Conservation (phyloP, 1,284 basidiomycete species). For the Vanrija sp. region DNA sequence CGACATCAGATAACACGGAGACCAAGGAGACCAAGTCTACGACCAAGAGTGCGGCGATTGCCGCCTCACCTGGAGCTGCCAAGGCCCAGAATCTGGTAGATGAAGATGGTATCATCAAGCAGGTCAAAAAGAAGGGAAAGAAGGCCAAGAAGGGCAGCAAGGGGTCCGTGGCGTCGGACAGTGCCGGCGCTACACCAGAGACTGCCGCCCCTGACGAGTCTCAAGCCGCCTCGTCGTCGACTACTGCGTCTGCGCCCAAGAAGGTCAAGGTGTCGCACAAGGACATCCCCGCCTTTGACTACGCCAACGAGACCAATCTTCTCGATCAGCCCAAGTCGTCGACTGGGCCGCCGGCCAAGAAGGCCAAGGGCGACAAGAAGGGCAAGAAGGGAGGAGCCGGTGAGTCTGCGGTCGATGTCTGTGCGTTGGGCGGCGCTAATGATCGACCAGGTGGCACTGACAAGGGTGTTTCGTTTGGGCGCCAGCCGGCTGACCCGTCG, state of each 20-base stretch:
- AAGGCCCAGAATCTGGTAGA: conserved; percentile 63
- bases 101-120: conserved; percentile 60
- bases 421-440: no score
- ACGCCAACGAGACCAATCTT: conserved; percentile 66
- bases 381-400: conserved; percentile 29
- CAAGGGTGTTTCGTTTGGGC: conserved; percentile 22
- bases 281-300: conserved; percentile 64
- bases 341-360: background rate
- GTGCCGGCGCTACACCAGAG: background rate
- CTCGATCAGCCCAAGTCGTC: conserved; percentile 56
- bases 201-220: background rate
- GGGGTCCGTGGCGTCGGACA: background rate
- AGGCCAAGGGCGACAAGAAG: conserved; percentile 16
- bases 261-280: conserved; percentile 29
- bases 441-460: no score
- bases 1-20: conserved; percentile 23
- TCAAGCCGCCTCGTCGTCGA: conserved; percentile 11
- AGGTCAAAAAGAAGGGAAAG: conserved; percentile 53
- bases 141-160: no score
- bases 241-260: conserved; percentile 11
- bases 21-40: conserved; percentile 12
- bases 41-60: background rate
- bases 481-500: conserved; percentile 40
- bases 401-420: conserved; percentile 6
- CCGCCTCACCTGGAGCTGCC: conserved; percentile 28